A percentile compares a stretch with the other conserved stretches of the same genome.
These are phyloP conservation scores for Ambrosiella beaveri DNA, from an alignment of 2,329 filamentous ascomycete species.

Conservation along the genomic window DNA sequence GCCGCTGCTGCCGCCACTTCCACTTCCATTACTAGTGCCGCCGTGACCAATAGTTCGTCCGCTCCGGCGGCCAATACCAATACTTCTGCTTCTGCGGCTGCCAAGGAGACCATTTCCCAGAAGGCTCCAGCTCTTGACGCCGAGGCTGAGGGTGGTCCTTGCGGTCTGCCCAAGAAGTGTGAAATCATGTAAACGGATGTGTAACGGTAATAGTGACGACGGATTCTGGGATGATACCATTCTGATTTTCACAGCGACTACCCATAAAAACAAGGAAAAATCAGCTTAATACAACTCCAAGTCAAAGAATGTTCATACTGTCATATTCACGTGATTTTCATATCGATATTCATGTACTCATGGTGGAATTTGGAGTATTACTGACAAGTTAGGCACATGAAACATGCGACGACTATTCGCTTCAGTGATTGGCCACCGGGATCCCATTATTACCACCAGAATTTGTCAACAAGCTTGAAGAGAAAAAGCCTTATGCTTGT, in stretches of 20 bases:
- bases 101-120: slow-evolving; percentile 14
- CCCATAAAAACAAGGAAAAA: background rate
- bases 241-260: slow-evolving; percentile 7
- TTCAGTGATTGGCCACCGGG: no score
- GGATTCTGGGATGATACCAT: slow-evolving; percentile 5
- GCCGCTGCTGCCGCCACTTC: slow-evolving; percentile 14
- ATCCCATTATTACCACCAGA: background rate
- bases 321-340: background rate
- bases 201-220: background rate
- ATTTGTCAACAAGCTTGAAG: background rate
- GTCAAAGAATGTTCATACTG: background rate
- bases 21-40: background rate
- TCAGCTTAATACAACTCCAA: background rate
- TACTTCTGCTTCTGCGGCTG: slow-evolving; percentile 13
- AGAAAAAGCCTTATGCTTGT: background rate
- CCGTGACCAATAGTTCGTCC: background rate
- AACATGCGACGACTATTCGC: no score
- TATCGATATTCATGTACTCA: background rate
- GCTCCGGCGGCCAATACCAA: slow-evolving; percentile 13
- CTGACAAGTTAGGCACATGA: no score
- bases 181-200: slow-evolving; percentile 10
- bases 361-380: no score
- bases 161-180: slow-evolving; percentile 43
- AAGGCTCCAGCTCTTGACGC: slow-evolving; percentile 23
- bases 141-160: slow-evolving; percentile 48